Evolutionary conservation across 192 early-diverging fungal species (phyloP).

Genomic region (Chytriomyces sp.): DNA sequence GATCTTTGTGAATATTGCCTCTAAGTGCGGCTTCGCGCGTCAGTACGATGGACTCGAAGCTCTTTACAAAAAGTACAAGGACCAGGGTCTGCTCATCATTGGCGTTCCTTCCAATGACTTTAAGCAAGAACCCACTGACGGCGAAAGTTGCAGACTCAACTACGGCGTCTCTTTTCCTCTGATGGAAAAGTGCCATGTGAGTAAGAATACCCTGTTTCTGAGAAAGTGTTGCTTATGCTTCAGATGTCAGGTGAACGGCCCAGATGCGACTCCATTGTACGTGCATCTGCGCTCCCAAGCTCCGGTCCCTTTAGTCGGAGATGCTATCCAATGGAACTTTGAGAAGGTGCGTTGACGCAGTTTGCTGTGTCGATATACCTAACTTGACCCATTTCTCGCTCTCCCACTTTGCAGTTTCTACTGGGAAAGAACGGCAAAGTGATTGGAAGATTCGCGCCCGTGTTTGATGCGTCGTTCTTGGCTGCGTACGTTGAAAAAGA

Average conservation of each 20-base stretch:
- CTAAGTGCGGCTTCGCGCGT: slow-evolving; percentile 84
- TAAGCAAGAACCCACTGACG: slow-evolving; percentile 36
- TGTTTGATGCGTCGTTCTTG: not conserved
- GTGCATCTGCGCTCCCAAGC: slow-evolving; percentile 41
- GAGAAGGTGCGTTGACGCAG: slow-evolving; percentile 31
- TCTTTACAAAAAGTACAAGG: slow-evolving; percentile 55
- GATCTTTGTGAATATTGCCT: slow-evolving; percentile 89
- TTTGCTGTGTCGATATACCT: too few species aligned
- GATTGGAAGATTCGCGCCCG: slow-evolving; percentile 34
- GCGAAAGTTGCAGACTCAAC: slow-evolving; percentile 65
- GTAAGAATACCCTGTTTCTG: not conserved
- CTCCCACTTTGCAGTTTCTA: slow-evolving; percentile 21
- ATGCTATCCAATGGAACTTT: slow-evolving; percentile 53
- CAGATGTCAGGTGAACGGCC: slow-evolving; percentile 48
- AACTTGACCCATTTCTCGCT: too few species aligned
- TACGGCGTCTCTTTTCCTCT: slow-evolving; percentile 88
- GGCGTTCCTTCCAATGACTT: slow-evolving; percentile 96
- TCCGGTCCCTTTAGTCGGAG: slow-evolving; percentile 36
- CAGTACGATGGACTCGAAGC: slow-evolving; percentile 60
- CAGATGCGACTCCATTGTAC: slow-evolving; percentile 48
- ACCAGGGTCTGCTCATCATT: slow-evolving; percentile 74
- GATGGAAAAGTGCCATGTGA: slow-evolving; percentile 82
- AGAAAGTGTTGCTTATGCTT: not conserved
- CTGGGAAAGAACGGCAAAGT: slow-evolving; percentile 46
- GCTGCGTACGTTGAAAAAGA: not conserved